Evolutionary conservation across 2,329 filamentous ascomycete species (phyloP), one percentile per base, ranked within the genome.

Genomic region (Drechslerella coelobrocha): DNA sequence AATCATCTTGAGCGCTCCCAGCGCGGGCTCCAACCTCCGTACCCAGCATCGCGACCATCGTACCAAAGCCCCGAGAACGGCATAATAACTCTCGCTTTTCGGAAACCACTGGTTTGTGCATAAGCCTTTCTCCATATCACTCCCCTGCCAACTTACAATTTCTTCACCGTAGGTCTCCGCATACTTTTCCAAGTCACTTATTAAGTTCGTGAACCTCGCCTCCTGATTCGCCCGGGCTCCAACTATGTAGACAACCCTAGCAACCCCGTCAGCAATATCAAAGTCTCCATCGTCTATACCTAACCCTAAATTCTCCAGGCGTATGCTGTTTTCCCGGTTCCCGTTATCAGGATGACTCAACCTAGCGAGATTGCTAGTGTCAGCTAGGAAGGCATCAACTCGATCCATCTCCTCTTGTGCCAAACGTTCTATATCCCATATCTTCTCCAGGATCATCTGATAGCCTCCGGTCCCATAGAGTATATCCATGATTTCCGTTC

Each of bases 21-120:
- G 39, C 1, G 48, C 51, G 6, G 9, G 9, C 23, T 17, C n/a
- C 10, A 61, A 23, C 5, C 56, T 56, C 17, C 45, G 21, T 2
- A 51, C n/a, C 63, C 63, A 68, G 34, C 63, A 68, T 3, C 37
- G 8, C 9, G 50, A 43, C 63, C 63, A 68, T 10, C 55, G 29
- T 17, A 61, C 56, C 55, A 68, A 12, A 4, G 39, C 41, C 7
- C 50, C 50, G 1, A 61, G 8, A 2, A 61, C 21, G 21, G 56
- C 56, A 23, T 23, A 21, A 43, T 48, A 68, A 2, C 10, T 26
- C 23, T 45, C 51, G n/a, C 34, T 26, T 1, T 43, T 14, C 2
- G 63, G 63, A 26, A 68, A 52, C 63, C 63, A 68, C 19, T 43
- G 48, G 2, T 61, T 51, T 4, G 56, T n/a, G 14, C 60, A 17